Percentiles rank a stretch among this genome's conserved stretches.
These are phyloP conservation scores for Medicago arabica DNA, from an alignment of 306 rosid species.

Conservation along the genomic window DNA sequence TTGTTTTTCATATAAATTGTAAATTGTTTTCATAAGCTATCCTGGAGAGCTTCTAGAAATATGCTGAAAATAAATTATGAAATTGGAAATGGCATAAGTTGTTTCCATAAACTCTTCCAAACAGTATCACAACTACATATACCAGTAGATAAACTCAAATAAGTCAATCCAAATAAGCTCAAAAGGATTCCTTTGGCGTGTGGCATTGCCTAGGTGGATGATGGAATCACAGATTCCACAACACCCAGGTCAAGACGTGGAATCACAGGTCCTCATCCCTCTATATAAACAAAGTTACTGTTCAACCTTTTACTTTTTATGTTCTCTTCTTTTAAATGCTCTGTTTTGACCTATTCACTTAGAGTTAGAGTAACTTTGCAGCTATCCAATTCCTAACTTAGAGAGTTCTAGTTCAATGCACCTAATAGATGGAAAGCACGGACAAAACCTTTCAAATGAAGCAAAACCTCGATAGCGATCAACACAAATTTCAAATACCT, in stretches of 20 bases:
- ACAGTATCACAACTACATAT: background rate
- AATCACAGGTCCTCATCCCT: background rate
- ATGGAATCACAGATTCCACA: background rate
- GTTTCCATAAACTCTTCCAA: background rate
- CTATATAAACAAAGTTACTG: background rate
- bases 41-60: background rate
- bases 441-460: background rate
- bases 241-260: background rate
- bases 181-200: background rate
- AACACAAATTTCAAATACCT: background rate
- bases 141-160: background rate
- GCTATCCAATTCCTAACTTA: background rate
- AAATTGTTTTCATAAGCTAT: background rate
- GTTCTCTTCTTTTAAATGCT: background rate
- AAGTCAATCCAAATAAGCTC: background rate
- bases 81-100: background rate
- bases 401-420: no score
- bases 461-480: background rate
- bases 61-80: background rate
- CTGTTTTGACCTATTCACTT: conserved; percentile 1
- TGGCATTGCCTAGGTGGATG: background rate
- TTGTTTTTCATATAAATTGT: background rate
- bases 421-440: background rate
- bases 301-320: background rate
- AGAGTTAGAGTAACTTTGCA: background rate